A percentile compares a stretch with the other conserved stretches of the same genome.
These are phyloP conservation scores for Jaltomata sinuosa DNA, from an alignment of 257 asterid genomes.

Conservation along the genomic window DNA sequence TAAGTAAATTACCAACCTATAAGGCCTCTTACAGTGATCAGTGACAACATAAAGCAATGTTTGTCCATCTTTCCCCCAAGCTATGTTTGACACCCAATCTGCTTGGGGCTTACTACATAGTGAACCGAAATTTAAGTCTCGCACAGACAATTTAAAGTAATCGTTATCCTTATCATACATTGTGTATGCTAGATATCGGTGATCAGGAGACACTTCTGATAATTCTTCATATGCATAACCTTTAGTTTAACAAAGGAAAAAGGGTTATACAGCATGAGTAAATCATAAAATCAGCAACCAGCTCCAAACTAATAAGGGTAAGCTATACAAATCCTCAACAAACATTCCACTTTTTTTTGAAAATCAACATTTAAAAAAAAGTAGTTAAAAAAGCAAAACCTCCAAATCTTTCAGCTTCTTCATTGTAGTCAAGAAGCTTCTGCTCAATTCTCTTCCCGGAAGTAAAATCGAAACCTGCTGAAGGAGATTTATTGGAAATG, in stretches of 20 bases:
- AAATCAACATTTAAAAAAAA: neutral
- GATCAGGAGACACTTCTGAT: constrained; percentile 95
- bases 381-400: constrained; percentile 24
- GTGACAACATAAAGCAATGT: constrained; percentile 77
- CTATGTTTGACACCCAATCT: constrained; percentile 66
- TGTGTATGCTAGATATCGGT: constrained; percentile 84
- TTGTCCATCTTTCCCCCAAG: constrained; percentile 92
- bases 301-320: neutral
- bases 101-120: constrained; percentile 75
- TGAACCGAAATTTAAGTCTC: constrained; percentile 78
- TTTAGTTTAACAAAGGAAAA: constrained; percentile 5
- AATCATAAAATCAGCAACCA: neutral
- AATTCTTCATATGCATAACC: constrained; percentile 88
- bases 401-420: constrained; percentile 92
- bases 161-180: constrained; percentile 90
- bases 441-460: constrained; percentile 90
- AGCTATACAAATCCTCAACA: neutral
- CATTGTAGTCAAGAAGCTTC: constrained; percentile 80
- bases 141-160: constrained; percentile 58
- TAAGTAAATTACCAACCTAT: constrained; percentile 42
- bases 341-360: neutral
- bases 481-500: constrained; percentile 70
- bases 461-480: constrained; percentile 89
- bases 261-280: neutral
- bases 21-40: constrained; percentile 75